phyloP scores from a whole-genome alignment of 371 early-diverging fungal genomes.

The Mucor irregularis region DNA sequence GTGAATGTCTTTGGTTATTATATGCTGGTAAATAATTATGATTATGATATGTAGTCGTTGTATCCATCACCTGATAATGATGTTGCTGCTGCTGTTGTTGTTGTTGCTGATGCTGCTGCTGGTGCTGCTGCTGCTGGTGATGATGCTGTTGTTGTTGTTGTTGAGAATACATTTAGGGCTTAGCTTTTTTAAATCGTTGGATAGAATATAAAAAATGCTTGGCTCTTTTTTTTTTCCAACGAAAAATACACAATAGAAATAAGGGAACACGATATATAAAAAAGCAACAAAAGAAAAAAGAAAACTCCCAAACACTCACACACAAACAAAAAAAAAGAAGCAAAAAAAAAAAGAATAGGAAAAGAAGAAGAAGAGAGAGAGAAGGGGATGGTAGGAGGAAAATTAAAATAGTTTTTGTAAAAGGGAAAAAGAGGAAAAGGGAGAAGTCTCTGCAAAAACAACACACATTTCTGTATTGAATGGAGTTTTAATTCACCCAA shows the following conservation, averaged over 20 bases:
- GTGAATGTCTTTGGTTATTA: conserved; percentile 3
- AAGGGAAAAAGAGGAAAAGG: too few relatives aligned
- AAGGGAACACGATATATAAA: too few relatives aligned
- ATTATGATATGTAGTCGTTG: conserved; percentile 2
- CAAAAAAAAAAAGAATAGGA: too few relatives aligned
- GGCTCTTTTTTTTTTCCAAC: conserved; percentile 3
- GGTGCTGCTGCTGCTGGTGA: conserved; percentile 5
- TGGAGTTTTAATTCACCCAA: too few relatives aligned
- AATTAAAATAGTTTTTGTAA: conserved; percentile 2
- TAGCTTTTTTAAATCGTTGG: too few relatives aligned
- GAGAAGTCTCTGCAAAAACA: too few relatives aligned
- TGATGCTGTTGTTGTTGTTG: conserved; percentile 14
- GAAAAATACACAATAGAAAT: too few relatives aligned
- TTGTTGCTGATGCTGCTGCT: conserved; percentile 9
- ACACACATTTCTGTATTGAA: too few relatives aligned
- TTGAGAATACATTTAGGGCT: conserved; percentile 22
- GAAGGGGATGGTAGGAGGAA: background rate
- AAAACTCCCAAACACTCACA: too few relatives aligned
- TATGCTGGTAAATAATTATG: conserved; percentile 15
- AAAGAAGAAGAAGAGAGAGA: background rate
- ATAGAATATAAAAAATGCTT: background rate
- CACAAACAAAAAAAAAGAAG: too few relatives aligned
- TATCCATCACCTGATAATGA: conserved; percentile 6
- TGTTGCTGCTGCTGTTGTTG: conserved; percentile 12
- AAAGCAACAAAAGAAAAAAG: too few relatives aligned